Evolutionary conservation across 495 filamentous ascomycete genomes (phyloP).

Genomic region (Hypomontagnella submonticulosa): DNA sequence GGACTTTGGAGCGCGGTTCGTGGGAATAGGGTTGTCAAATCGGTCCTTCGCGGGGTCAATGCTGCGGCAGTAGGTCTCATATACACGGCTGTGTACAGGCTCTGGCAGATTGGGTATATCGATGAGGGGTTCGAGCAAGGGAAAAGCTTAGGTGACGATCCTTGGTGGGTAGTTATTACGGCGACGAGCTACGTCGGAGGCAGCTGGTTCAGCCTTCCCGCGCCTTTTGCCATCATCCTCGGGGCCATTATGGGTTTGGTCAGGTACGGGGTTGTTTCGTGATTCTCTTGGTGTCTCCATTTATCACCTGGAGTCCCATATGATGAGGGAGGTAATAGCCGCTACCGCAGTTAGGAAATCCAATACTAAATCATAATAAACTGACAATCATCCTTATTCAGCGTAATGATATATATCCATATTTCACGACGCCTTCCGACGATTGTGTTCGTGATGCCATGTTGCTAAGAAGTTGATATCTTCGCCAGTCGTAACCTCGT

Average conservation of each 20-base stretch:
- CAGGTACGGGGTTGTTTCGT: constrained; percentile 68
- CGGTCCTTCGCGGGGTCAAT: constrained; percentile 74
- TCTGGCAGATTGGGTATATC: constrained; percentile 82
- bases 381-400: no score
- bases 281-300: no score
- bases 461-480: no score
- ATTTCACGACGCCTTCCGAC: no score
- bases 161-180: constrained; percentile 80
- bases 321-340: no score
- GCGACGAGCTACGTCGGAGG: constrained; percentile 71
- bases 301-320: no score
- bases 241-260: constrained; percentile 73
- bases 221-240: constrained; percentile 71
- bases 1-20: constrained; percentile 74
- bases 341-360: no score
- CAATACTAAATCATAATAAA: no score
- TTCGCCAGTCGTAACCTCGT: no score
- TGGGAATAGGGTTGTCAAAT: constrained; percentile 63
- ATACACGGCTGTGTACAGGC: constrained; percentile 85
- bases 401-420: no score
- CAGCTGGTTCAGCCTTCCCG: constrained; percentile 68
- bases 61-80: constrained; percentile 81
- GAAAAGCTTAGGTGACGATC: constrained; percentile 69
- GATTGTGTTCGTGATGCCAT: no score
- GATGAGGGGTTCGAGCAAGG: constrained; percentile 64